Percentiles rank a stretch among this genome's conserved stretches.
phyloP scores from a whole-genome alignment of 306 rosid species.

The Castanea mollissima region DNA sequence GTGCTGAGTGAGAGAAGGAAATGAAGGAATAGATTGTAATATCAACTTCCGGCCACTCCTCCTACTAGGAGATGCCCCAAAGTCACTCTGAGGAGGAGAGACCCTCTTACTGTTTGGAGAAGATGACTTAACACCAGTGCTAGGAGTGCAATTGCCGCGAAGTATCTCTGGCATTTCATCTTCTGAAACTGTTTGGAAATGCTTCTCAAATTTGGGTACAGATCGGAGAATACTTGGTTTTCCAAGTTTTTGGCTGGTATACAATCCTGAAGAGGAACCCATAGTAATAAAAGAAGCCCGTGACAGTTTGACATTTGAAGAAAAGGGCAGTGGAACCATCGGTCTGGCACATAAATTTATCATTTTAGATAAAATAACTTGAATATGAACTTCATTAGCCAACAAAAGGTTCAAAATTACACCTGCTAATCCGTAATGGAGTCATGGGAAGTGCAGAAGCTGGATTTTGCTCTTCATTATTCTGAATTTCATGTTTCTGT shows the following conservation, averaged over 20 bases:
- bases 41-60: slow-evolving; percentile 80
- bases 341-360: slow-evolving; percentile 36
- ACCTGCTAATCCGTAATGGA: slow-evolving; percentile 69
- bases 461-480: slow-evolving; percentile 51
- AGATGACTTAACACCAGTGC: slow-evolving; percentile 55
- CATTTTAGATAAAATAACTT: slow-evolving; percentile 12
- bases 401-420: slow-evolving; percentile 20
- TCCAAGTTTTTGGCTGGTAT: slow-evolving; percentile 49
- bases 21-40: slow-evolving; percentile 78
- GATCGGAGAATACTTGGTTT: slow-evolving; percentile 45
- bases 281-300: slow-evolving; percentile 58
- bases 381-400: slow-evolving; percentile 11
- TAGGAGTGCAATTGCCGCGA: slow-evolving; percentile 45
- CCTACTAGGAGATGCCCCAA: slow-evolving; percentile 58
- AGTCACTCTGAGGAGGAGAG: slow-evolving; percentile 61
- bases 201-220: slow-evolving; percentile 48
- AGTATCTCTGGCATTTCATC: slow-evolving; percentile 68
- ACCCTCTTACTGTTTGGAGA: slow-evolving; percentile 91
- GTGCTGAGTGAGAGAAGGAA: slow-evolving; percentile 79
- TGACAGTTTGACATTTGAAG: slow-evolving; percentile 66
- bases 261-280: slow-evolving; percentile 53
- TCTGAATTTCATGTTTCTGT: slow-evolving; percentile 47
- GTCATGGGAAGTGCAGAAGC: slow-evolving; percentile 53
- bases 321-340: slow-evolving; percentile 49
- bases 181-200: slow-evolving; percentile 36